Conservation (phyloP, 768 basidiomycete species). For the Sarcomyxa edulis region DNA sequence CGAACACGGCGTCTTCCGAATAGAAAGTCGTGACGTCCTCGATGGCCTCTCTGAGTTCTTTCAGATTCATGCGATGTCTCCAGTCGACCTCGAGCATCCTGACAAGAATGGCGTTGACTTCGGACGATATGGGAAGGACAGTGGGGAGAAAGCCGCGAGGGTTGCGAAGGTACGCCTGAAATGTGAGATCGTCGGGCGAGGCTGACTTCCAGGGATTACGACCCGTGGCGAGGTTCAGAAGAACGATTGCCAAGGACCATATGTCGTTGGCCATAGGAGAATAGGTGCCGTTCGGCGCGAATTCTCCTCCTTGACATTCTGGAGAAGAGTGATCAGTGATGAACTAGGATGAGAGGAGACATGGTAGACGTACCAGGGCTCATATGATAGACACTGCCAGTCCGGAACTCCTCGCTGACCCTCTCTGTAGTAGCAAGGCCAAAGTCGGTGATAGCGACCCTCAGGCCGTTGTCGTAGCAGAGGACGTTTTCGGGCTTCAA, state of each 20-base stretch:
- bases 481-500: slow-evolving; percentile 96
- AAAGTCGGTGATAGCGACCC: slow-evolving; percentile 90
- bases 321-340: slow-evolving; percentile 16
- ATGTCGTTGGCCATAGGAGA: slow-evolving; percentile 88
- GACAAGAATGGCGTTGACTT: slow-evolving; percentile 69
- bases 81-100: slow-evolving; percentile 74
- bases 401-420: slow-evolving; percentile 83
- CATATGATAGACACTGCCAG: slow-evolving; percentile 98
- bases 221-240: slow-evolving; percentile 92
- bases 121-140: slow-evolving; percentile 75
- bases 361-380: slow-evolving; percentile 65
- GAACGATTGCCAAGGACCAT: slow-evolving; percentile 95
- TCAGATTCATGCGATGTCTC: slow-evolving; percentile 42
- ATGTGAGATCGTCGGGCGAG: slow-evolving; percentile 76
- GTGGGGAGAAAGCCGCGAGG: slow-evolving; percentile 76
- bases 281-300: slow-evolving; percentile 63
- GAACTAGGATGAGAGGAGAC: slow-evolving; percentile 4
- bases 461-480: slow-evolving; percentile 72
- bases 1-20: slow-evolving; percentile 68
- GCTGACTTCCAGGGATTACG: slow-evolving; percentile 97
- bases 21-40: slow-evolving; percentile 62
- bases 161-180: slow-evolving; percentile 79
- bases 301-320: slow-evolving; percentile 86
- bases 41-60: slow-evolving; percentile 52
- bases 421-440: slow-evolving; percentile 89